phyloP scores from a whole-genome alignment of 2,329 filamentous ascomycete species.

The Capronia coronata region DNA sequence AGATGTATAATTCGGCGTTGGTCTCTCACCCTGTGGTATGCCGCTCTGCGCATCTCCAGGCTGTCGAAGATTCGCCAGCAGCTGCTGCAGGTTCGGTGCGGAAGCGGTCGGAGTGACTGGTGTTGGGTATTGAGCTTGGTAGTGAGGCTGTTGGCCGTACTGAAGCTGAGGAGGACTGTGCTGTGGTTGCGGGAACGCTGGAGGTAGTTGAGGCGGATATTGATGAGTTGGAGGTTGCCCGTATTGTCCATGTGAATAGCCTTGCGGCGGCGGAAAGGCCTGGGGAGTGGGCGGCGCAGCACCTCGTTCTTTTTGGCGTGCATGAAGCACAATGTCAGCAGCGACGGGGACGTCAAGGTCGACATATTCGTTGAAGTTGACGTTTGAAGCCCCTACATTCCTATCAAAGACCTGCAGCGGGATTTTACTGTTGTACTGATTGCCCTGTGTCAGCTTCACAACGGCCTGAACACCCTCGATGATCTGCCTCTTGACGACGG shows the following conservation, averaged over 20 bases:
- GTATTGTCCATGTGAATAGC: conserved; percentile 31
- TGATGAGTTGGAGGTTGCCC: conserved; percentile 29
- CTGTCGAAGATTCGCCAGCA: conserved; percentile 28
- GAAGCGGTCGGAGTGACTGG: conserved; percentile 14
- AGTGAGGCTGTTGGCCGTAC: conserved; percentile 18
- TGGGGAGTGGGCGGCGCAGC: conserved; percentile 30
- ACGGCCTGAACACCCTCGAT: conserved; percentile 84
- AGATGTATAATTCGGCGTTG: conserved; percentile 37
- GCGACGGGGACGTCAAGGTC: conserved; percentile 72
- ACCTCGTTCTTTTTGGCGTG: conserved; percentile 48
- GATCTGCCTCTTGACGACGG: conserved; percentile 77
- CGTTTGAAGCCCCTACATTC: conserved; percentile 63
- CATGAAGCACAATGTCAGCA: conserved; percentile 70
- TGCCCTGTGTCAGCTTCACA: conserved; percentile 63
- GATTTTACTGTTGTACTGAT: conserved; percentile 67
- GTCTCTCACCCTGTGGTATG: conserved; percentile 32
- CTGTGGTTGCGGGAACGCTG: conserved; percentile 15
- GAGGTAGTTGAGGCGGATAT: conserved; percentile 15
- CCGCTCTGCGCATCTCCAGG: conserved; percentile 27
- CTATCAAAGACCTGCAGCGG: conserved; percentile 81
- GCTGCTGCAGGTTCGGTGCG: conserved; percentile 26
- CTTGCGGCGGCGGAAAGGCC: conserved; percentile 31
- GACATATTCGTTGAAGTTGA: conserved; percentile 81
- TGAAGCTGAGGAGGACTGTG: conserved; percentile 16
- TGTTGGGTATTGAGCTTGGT: conserved; percentile 15